Conservation (phyloP, 305 asterid genomes). For the Fraxinus velutina region DNA sequence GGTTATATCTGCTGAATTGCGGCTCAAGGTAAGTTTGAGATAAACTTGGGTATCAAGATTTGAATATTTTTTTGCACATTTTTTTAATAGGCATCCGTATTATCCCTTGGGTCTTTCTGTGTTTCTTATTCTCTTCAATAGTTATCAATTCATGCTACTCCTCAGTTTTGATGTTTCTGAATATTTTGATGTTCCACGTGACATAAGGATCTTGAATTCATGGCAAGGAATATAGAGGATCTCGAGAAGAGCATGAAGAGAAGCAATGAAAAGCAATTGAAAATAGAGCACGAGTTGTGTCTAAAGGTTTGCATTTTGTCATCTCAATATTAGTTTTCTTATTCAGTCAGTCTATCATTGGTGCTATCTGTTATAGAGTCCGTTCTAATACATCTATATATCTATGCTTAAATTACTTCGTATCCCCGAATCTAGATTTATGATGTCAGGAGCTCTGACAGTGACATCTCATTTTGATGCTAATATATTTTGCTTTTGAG, state of each 20-base stretch:
- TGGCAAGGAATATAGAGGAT: slow-evolving; percentile 82
- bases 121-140: slow-evolving; percentile 13
- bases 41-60: background rate
- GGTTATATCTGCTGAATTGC: slow-evolving; percentile 70
- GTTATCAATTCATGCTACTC: slow-evolving; percentile 6
- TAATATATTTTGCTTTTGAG: background rate
- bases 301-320: slow-evolving; percentile 48
- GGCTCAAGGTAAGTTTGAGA: slow-evolving; percentile 67
- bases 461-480: background rate
- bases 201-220: slow-evolving; percentile 81
- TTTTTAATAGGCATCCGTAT: background rate
- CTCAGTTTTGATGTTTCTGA: slow-evolving; percentile 16
- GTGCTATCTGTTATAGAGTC: background rate
- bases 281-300: slow-evolving; percentile 83
- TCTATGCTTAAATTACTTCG: background rate
- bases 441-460: background rate
- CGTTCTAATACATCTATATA: background rate
- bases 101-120: background rate
- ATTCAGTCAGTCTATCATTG: background rate
- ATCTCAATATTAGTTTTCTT: slow-evolving; percentile 12
- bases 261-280: slow-evolving; percentile 96
- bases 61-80: background rate
- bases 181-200: slow-evolving; percentile 13
- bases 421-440: background rate
- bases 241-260: slow-evolving; percentile 98